These are phyloP conservation scores for Colletotrichum salicis DNA, from an alignment of 2,329 filamentous ascomycete species.

Conservation along the genomic window DNA sequence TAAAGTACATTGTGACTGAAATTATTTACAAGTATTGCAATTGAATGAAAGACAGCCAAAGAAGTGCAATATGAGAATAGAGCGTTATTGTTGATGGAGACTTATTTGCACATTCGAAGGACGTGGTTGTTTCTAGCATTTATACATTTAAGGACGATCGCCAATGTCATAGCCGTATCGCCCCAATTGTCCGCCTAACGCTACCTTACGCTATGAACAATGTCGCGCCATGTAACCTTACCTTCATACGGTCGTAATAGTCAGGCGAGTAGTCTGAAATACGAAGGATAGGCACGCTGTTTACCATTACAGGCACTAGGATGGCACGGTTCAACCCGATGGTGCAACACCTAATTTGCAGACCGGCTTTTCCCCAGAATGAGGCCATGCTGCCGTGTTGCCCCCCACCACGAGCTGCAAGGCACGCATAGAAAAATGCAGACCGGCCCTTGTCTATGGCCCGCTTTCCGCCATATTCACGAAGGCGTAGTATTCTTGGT, in stretches of 20 bases:
- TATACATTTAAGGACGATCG: neutral
- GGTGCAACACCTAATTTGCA: neutral
- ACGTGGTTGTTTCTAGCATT: neutral
- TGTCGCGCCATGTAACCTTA: neutral
- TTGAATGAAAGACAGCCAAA: no score
- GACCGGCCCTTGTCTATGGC: no score
- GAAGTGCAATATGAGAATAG: no score
- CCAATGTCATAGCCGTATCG: neutral
- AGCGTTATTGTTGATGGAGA: neutral
- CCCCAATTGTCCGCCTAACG: neutral
- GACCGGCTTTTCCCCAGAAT: neutral
- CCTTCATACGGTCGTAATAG: neutral
- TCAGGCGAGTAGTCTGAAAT: neutral
- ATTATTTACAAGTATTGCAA: neutral
- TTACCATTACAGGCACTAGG: slow-evolving; percentile 2
- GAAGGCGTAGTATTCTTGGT: neutral
- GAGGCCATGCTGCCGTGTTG: neutral
- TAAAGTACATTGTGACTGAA: neutral
- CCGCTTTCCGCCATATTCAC: no score
- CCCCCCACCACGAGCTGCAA: no score
- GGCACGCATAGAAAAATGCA: no score
- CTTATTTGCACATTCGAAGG: neutral
- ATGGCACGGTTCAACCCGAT: neutral
- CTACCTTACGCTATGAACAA: neutral
- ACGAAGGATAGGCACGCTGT: neutral